Evolutionary conservation across 345 rosid genomes (phyloP), one percentile per base, ranked within the genome.

Genomic region (Gossypium anomalum): DNA sequence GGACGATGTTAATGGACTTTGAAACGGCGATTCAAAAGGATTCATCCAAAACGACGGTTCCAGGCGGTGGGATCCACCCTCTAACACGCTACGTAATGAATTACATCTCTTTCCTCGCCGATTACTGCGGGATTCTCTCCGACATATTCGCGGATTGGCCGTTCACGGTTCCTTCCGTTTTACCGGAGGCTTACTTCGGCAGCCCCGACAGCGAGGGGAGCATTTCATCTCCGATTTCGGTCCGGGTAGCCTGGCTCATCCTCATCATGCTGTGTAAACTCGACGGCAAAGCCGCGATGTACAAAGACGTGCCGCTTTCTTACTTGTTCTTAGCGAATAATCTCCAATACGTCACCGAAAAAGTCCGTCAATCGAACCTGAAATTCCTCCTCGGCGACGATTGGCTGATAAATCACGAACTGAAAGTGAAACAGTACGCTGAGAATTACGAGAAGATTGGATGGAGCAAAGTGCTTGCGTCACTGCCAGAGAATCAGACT

Each of bases 41-140:
- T 51, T 59, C 77, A 3, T 88, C 97, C 9, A 92, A 89, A 78
- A 34, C 76, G 13, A 76, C 88, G 3, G 73, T 87, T 3, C 89
- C 91, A 13, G 90, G 97, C 9, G 98, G 97, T 1, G 97, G 91
- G 2, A 74, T 92, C 68, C 98, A 94, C 71, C 98, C 93, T 1
- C 85, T 92, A 22, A 89, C 93, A 5, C 92, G 98, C 22, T 94
- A 94, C 29, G 97, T 94, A 1, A 92, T 92, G 97, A 94, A 94
- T 78, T 94, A 90, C 86, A 70, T 92, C 77, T 75, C 82, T 1
- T 85, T 94, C 83, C 86, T 92, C 52, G 79, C 88, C 15, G 97
- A 92, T 47, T 94, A 94, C 89, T 79, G 81, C 76, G 91, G 81
- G 11, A 27, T 81, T 0, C 86, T 94, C 65, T 53, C 83, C 61